These are phyloP conservation scores for Paramecium primaurelia DNA, from an alignment of 73 alveolate species.

Conservation along the genomic window DNA sequence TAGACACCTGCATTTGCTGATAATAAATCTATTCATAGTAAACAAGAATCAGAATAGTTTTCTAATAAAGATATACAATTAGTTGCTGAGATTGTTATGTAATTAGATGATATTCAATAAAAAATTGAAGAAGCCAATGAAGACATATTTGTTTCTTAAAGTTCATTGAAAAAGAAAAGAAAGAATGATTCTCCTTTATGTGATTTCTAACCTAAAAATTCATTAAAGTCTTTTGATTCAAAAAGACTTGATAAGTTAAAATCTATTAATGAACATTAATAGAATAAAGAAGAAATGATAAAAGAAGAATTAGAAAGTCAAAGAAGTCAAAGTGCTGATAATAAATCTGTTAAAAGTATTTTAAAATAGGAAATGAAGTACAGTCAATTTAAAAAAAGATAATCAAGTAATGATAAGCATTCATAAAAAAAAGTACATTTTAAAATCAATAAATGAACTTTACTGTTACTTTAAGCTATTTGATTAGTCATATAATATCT, in stretches of 20 bases:
- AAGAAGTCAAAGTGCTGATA: not conserved
- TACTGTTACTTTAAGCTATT: not conserved
- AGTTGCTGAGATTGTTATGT: not conserved
- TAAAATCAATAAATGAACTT: not conserved
- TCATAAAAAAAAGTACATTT: not conserved
- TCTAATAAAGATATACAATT: not conserved
- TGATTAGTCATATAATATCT: not conserved
- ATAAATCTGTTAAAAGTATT: not conserved
- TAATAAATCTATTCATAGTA: not conserved
- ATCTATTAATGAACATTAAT: not conserved
- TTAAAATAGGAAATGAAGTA: not conserved
- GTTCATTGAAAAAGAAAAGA: not conserved
- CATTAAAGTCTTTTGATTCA: not conserved
- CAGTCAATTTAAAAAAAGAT: not conserved
- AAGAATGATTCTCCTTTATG: not conserved
- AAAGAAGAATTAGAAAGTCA: not conserved
- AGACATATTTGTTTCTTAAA: not conserved
- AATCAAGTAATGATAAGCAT: not conserved
- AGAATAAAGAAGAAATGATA: not conserved
- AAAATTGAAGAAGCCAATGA: not conserved
- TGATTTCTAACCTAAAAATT: not conserved
- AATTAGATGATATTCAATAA: not conserved
- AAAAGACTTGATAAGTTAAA: not conserved
- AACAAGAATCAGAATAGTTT: not conserved
- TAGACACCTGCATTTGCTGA: conserved; percentile 17